Conservation (phyloP, 441 rosid species). For the Mallotus japonicus region DNA sequence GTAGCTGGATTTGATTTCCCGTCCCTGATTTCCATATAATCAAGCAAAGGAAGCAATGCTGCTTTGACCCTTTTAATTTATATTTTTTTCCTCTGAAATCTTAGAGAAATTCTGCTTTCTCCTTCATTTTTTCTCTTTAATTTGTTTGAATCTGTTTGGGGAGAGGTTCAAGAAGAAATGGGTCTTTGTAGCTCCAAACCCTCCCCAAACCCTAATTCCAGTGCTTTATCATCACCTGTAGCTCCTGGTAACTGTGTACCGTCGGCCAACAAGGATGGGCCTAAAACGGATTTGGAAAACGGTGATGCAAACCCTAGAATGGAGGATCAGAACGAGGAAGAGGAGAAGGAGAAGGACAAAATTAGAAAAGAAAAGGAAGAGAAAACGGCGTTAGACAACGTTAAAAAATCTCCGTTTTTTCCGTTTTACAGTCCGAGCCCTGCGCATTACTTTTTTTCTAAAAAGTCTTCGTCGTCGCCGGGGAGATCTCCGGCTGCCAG, state of each 20-base stretch:
- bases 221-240: slow-evolving; percentile 30
- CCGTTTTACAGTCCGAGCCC: slow-evolving; percentile 93
- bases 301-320: slow-evolving; percentile 24
- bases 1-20: no score
- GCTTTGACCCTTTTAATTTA: neutral
- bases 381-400: slow-evolving; percentile 26
- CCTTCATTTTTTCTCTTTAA: neutral
- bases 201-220: slow-evolving; percentile 34
- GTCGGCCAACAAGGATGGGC: neutral
- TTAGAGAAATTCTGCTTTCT: no score
- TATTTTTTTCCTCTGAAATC: neutral
- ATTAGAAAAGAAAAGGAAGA: slow-evolving; percentile 1
- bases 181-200: slow-evolving; percentile 85
- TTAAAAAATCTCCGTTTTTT: slow-evolving; percentile 78
- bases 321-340: slow-evolving; percentile 16
- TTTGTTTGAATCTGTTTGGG: slow-evolving; percentile 25
- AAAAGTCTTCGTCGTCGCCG: slow-evolving; percentile 80
- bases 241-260: no score
- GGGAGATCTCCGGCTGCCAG: slow-evolving; percentile 77
- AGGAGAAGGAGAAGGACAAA: neutral
- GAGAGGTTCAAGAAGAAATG: slow-evolving; percentile 38
- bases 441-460: slow-evolving; percentile 82
- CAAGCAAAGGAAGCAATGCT: neutral
- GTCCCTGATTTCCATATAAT: neutral
- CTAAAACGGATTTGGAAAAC: slow-evolving; percentile 28